Evolutionary conservation across 176 grass and related monocot species (phyloP), one percentile per base, ranked within the genome.

Genomic region (Triticum dicoccoides): DNA sequence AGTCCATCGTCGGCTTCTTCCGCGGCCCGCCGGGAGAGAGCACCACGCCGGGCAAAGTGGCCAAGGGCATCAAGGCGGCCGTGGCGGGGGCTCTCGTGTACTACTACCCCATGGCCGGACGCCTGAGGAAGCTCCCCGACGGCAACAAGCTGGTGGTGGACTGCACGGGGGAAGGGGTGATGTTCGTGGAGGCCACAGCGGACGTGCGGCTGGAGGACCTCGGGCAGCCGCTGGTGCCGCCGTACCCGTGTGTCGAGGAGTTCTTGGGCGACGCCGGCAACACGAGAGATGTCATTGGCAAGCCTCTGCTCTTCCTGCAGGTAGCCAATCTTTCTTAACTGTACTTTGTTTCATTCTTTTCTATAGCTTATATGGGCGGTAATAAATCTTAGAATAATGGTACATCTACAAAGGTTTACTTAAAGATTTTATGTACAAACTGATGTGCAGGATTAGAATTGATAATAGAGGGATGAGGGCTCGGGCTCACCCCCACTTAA

Each of bases 101-200:
- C 69, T 71, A 71, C 69, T 71, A 71, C 69, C 69, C 35, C 4
- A 41, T 71, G 69, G 69, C 69, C 5, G 69, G 69, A 21, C 69
- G 69, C 9, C 9, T 71, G 4, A 18, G 69, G 9, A 41, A 39
- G 69, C 9, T 71, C 69, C 69, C 69, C 35, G 69, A 37, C 30
- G 69, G 69, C 0, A 71, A 71, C 69, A 71, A 41, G 69, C 21
- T 73, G n/a, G 70, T 44, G n/a, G 70, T 73, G 70, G 70, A 73
- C 39, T 73, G 70, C 70, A 73, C 70, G 2, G 39, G n/a, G 21
- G 70, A 73, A 45, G 70, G 70, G 1, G 70, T 73, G n/a, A 14
- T 73, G 39, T 25, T 73, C 2, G 70, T 73, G 70, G 70, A 73
- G 70, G 70, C 70, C 5, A 1, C n/a, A 1, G 70, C 69, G 0